Conservation (phyloP, 805 yeast species). For the Tetrapisispora namnaoensis region DNA sequence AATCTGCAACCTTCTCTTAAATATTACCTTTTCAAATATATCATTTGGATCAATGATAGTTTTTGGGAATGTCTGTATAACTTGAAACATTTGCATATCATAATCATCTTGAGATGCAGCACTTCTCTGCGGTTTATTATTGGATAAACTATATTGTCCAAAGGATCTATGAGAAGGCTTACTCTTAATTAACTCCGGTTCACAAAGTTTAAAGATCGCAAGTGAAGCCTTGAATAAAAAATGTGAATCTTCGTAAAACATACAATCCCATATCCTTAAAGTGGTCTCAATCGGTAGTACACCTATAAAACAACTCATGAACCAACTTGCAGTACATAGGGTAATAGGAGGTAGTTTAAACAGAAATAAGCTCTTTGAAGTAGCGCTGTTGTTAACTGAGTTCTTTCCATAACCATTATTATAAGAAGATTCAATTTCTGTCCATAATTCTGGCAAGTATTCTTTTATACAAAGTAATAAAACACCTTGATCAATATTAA, state of each 20-base stretch:
- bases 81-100: slow-evolving; percentile 67
- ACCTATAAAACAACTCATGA: slow-evolving; percentile 93
- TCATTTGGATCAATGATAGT: slow-evolving; percentile 55
- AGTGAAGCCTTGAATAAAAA: slow-evolving; percentile 74
- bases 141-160: slow-evolving; percentile 5
- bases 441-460: slow-evolving; percentile 77
- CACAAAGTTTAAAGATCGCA: slow-evolving; percentile 67
- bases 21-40: slow-evolving; percentile 59
- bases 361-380: slow-evolving; percentile 39
- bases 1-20: slow-evolving; percentile 59
- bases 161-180: slow-evolving; percentile 7
- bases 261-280: slow-evolving; percentile 86
- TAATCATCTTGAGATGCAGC: slow-evolving; percentile 26
- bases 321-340: slow-evolving; percentile 93
- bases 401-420: background rate
- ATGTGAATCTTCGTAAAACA: slow-evolving; percentile 87
- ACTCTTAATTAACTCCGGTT: slow-evolving; percentile 44
- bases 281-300: slow-evolving; percentile 82
- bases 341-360: slow-evolving; percentile 81
- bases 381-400: background rate
- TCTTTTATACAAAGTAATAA: slow-evolving; percentile 78
- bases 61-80: slow-evolving; percentile 76
- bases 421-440: slow-evolving; percentile 30
- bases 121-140: background rate
- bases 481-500: slow-evolving; percentile 90